Evolutionary conservation across 352 stramenopile genomes (phyloP).

Genomic region (Pythium pectinolyticum): DNA sequence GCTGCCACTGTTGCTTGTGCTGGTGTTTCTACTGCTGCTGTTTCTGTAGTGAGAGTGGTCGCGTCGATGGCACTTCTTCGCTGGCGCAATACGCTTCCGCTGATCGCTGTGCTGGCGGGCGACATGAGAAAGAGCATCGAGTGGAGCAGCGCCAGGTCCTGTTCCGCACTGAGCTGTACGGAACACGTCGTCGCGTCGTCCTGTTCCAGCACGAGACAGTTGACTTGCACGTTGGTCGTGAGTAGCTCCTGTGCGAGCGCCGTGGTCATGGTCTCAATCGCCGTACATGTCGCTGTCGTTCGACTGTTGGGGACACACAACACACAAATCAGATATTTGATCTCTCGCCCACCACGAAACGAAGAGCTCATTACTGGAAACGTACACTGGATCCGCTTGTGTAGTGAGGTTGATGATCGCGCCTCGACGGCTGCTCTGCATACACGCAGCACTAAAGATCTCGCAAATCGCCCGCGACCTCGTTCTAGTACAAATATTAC

Average conservation of each 20-base stretch:
- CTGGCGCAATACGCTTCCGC: conserved; percentile 48
- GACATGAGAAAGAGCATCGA: conserved; percentile 66
- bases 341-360: not conserved
- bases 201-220: conserved; percentile 49
- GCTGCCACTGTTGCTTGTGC: too few relatives aligned
- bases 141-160: conserved; percentile 40
- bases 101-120: conserved; percentile 44
- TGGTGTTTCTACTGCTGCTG: too few relatives aligned
- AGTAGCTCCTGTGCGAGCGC: conserved; percentile 41
- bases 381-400: conserved; percentile 22
- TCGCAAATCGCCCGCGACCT: conserved; percentile 34
- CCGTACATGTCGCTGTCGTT: conserved; percentile 1
- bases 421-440: conserved; percentile 19
- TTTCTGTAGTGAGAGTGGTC: too few relatives aligned
- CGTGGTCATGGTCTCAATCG: conserved; percentile 44
- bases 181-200: not conserved
- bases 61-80: not conserved
- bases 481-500: conserved; percentile 15
- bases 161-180: not conserved
- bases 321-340: not conserved
- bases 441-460: conserved; percentile 29
- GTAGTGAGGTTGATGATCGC: conserved; percentile 39
- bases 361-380: not conserved
- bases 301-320: too few relatives aligned
- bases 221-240: conserved; percentile 48